Conservation (phyloP, 805 yeast genomes). For the Kuraishia cidri region DNA sequence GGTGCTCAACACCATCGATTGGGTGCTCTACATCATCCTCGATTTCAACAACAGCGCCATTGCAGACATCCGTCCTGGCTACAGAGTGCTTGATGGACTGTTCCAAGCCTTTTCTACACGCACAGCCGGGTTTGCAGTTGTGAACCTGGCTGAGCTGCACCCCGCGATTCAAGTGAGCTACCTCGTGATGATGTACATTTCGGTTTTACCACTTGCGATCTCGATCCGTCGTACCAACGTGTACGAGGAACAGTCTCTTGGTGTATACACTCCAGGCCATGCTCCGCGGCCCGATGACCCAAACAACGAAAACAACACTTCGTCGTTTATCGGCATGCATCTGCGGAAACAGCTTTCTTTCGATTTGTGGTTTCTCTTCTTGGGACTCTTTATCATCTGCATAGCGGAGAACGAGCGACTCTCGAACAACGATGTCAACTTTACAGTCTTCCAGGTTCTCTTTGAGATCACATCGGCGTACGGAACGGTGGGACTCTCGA, state of each 20-base stretch:
- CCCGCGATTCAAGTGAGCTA: constrained; percentile 93
- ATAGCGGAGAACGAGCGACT: constrained; percentile 73
- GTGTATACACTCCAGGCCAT: constrained; percentile 47
- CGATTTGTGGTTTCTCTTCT: constrained; percentile 88
- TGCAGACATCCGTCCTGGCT: constrained; percentile 51
- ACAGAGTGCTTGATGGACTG: constrained; percentile 70
- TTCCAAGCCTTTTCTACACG: constrained; percentile 90
- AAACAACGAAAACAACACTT: constrained; percentile 31
- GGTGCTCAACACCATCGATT: constrained; percentile 65
- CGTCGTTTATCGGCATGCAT: constrained; percentile 75
- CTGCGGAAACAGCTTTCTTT: constrained; percentile 86
- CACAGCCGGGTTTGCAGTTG: constrained; percentile 84
- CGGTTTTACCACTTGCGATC: constrained; percentile 93
- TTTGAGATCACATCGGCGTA: constrained; percentile 93
- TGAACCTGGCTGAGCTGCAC: constrained; percentile 61
- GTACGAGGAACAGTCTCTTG: constrained; percentile 93
- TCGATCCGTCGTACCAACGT: constrained; percentile 96
- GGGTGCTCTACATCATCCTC: constrained; percentile 69
- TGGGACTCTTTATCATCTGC: constrained; percentile 81
- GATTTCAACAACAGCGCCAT: constrained; percentile 54
- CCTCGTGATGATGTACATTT: constrained; percentile 96
- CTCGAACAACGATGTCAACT: constrained; percentile 30
- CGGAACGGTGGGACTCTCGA: constrained; percentile 90
- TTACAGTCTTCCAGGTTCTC: constrained; percentile 62
- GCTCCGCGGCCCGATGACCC: constrained; percentile 24